Percentiles rank a stretch among this genome's conserved stretches.
Conservation (phyloP, 768 basidiomycete species). For the Boletus tylopilopsis region DNA sequence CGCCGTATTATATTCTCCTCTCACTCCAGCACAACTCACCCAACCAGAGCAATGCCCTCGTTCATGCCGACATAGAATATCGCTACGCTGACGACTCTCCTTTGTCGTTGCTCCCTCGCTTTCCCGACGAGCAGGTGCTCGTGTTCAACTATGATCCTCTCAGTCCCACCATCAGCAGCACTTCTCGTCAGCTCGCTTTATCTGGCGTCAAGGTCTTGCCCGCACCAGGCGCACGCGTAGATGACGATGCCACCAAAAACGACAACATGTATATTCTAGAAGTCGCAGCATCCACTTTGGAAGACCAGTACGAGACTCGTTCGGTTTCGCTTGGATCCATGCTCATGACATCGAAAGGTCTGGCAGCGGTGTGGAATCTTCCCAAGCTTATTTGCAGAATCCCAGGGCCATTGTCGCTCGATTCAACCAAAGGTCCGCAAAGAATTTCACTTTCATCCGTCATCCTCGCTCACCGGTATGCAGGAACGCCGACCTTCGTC, state of each 20-base stretch:
- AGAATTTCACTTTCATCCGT: neutral
- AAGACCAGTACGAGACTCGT: conserved; percentile 39
- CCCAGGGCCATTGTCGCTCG: conserved; percentile 52
- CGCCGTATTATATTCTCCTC: conserved; percentile 68
- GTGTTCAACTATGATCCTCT: conserved; percentile 66
- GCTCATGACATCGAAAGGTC: conserved; percentile 6
- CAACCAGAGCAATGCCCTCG: conserved; percentile 34
- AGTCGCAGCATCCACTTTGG: conserved; percentile 47
- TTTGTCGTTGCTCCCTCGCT: conserved; percentile 55
- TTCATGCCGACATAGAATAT: conserved; percentile 75
- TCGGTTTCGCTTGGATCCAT: neutral
- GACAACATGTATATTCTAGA: conserved; percentile 76
- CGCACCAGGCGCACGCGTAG: conserved; percentile 66
- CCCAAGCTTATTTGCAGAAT: conserved; percentile 31
- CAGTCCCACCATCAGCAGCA: conserved; percentile 43
- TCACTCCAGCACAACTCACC: conserved; percentile 36
- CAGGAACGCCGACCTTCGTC: conserved; percentile 54
- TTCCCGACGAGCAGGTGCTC: conserved; percentile 65
- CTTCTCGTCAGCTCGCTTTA: conserved; percentile 45
- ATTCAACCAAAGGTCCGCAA: conserved; percentile 62
- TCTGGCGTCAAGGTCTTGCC: conserved; percentile 64
- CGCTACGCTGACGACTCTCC: conserved; percentile 80
- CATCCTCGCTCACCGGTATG: conserved; percentile 7
- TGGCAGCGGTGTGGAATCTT: conserved; percentile 23
- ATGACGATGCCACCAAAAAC: conserved; percentile 47